Percentiles rank a stretch among this genome's conserved stretches.
These are phyloP conservation scores for Neoarthrinium moseri DNA, from an alignment of 2,329 filamentous ascomycete species.

Conservation along the genomic window DNA sequence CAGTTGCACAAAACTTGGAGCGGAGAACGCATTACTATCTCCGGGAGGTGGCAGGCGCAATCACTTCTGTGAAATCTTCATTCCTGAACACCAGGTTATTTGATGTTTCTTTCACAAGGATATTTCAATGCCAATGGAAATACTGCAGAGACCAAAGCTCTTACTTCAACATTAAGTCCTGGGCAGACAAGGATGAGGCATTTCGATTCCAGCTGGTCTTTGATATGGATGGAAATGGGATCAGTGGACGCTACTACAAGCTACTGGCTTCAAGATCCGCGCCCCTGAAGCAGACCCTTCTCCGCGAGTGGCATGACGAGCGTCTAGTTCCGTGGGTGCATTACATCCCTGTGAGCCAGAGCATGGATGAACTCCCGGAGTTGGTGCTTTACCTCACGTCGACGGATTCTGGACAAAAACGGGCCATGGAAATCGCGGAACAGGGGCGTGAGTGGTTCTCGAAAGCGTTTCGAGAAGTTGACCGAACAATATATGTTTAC, in stretches of 20 bases:
- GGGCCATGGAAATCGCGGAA: constrained; percentile 51
- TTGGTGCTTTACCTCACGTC: constrained; percentile 44
- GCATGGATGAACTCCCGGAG: constrained; percentile 51
- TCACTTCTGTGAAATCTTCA: constrained; percentile 19
- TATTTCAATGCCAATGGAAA: constrained; percentile 41
- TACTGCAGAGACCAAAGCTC: constrained; percentile 34
- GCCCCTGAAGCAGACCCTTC: constrained; percentile 50
- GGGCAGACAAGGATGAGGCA: constrained; percentile 33
- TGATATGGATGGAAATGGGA: constrained; percentile 56
- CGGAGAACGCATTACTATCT: constrained; percentile 31
- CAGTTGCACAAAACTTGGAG: constrained; percentile 31
- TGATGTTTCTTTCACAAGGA: constrained; percentile 42
- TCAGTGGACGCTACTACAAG: constrained; percentile 52
- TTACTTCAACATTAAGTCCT: constrained; percentile 28
- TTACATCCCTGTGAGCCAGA: constrained; percentile 51
- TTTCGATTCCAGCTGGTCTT: constrained; percentile 41
- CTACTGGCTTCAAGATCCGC: constrained; percentile 45
- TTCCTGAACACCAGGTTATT: constrained; percentile 38
- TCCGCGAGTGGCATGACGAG: constrained; percentile 59
- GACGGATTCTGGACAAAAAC: constrained; percentile 42
- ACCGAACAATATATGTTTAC: constrained; percentile 61
- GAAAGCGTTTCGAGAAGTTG: constrained; percentile 53
- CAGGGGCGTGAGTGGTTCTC: constrained; percentile 53
- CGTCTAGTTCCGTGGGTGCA: constrained; percentile 55
- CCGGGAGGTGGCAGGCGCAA: constrained; percentile 13